A percentile compares a stretch with the other conserved stretches of the same genome.
Evolutionary conservation across 2,329 filamentous ascomycete genomes (phyloP).

Genomic region (Ambrosiella cleistominuta): DNA sequence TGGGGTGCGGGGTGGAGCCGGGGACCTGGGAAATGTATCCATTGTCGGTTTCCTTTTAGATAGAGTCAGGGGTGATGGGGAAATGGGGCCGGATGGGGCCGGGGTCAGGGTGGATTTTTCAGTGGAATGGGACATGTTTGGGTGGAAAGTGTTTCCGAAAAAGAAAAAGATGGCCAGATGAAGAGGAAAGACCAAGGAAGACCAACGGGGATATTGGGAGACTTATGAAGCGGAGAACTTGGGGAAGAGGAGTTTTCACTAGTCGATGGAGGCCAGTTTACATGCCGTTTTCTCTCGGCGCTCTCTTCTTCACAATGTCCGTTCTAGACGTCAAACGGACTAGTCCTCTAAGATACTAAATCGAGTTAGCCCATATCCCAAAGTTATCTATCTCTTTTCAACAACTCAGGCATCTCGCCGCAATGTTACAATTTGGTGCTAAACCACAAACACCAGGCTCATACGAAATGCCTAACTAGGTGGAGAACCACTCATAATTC

Average conservation of each 20-base stretch:
- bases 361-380: too few relatives aligned
- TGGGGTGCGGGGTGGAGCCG: background rate
- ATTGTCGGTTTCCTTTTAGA: constrained; percentile 6
- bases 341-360: too few relatives aligned
- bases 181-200: background rate
- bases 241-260: too few relatives aligned
- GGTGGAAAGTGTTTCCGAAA: background rate
- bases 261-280: too few relatives aligned
- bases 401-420: background rate
- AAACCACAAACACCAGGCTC: background rate
- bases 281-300: too few relatives aligned
- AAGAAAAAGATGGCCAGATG: background rate
- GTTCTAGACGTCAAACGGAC: too few relatives aligned
- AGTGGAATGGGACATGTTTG: background rate
- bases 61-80: constrained; percentile 3
- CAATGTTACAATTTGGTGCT: too few relatives aligned
- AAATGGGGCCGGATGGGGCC: background rate
- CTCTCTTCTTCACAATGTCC: too few relatives aligned
- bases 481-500: background rate
- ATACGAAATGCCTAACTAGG: background rate
- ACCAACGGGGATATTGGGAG: too few relatives aligned
- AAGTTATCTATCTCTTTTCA: background rate
- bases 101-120: background rate
- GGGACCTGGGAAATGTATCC: constrained; percentile 2
- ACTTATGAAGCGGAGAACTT: too few relatives aligned